phyloP scores from a whole-genome alignment of 139 green algal species.

The Spirogloea muscicola region DNA sequence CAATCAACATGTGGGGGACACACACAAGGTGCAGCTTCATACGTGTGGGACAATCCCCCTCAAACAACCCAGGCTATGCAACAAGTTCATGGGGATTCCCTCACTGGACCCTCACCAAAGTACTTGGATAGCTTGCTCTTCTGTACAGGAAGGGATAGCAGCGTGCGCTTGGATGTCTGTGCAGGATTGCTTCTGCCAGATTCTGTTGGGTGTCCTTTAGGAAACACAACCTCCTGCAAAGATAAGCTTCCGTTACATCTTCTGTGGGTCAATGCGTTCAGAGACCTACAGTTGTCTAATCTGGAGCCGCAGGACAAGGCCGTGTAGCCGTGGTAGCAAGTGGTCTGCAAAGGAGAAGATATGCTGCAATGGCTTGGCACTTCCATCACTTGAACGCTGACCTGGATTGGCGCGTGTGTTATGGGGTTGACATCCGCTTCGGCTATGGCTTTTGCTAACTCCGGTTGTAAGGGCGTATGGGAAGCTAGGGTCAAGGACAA shows the following conservation, averaged over 20 bases:
- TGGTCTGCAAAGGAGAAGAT: too few species aligned
- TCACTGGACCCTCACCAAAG: conserved; percentile 7
- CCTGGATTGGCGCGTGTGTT: conserved; percentile 48
- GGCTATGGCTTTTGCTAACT: conserved; percentile 64
- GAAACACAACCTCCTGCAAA: too few species aligned
- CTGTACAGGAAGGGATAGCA: conserved; percentile 28
- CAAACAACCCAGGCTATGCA: not conserved
- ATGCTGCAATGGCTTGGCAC: too few species aligned
- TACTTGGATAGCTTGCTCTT: conserved; percentile 40
- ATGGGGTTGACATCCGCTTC: conserved; percentile 61
- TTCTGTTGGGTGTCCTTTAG: not conserved
- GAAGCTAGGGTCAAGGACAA: conserved; percentile 2
- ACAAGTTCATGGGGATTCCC: not conserved
- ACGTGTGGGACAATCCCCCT: not conserved
- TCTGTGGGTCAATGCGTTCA: too few species aligned
- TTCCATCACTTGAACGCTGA: too few species aligned
- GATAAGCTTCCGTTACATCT: too few species aligned
- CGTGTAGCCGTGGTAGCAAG: too few species aligned
- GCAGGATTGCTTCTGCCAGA: not conserved
- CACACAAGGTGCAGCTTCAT: not conserved
- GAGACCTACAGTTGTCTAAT: too few species aligned
- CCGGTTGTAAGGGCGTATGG: conserved; percentile 42
- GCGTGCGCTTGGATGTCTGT: not conserved
- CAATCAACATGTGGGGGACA: not conserved
- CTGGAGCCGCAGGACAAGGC: too few species aligned